A percentile compares a stretch with the other conserved stretches of the same genome.
Conservation (phyloP, 139 green algal genomes). For the Chlamydomonas eustigma region DNA sequence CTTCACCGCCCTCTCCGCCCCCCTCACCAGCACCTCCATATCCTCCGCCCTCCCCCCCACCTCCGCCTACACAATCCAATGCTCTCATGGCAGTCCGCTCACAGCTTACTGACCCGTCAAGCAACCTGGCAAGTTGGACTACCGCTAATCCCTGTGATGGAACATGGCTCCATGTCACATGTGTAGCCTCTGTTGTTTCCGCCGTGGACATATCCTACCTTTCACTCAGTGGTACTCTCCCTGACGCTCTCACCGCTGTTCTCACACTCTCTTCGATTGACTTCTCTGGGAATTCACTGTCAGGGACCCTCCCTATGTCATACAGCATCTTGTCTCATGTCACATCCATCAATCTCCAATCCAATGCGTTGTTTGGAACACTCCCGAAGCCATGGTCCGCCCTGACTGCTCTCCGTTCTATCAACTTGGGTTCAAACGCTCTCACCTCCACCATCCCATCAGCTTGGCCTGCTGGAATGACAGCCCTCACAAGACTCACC, state of each 20-base stretch:
- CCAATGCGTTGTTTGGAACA: constrained; percentile 12
- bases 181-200: not conserved
- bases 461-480: constrained; percentile 6
- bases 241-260: not conserved
- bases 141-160: not conserved
- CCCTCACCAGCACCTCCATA: not conserved
- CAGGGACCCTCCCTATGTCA: not conserved
- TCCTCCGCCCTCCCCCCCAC: constrained; percentile 3
- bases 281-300: not conserved
- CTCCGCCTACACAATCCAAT: constrained; percentile 9
- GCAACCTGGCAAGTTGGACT: not conserved
- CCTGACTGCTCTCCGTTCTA: not conserved
- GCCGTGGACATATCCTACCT: constrained; percentile 1
- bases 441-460: constrained; percentile 8
- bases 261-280: not conserved
- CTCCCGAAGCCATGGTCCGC: constrained; percentile 9
- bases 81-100: not conserved
- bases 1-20: not conserved
- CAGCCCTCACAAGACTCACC: constrained; percentile 1
- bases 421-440: constrained; percentile 16
- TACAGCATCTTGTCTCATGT: not conserved
- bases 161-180: not conserved
- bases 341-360: not conserved
- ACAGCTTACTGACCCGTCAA: not conserved
- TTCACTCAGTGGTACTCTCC: constrained; percentile 4